Conservation (phyloP, 2,329 filamentous ascomycete genomes). For the Neoascochyta sp. region DNA sequence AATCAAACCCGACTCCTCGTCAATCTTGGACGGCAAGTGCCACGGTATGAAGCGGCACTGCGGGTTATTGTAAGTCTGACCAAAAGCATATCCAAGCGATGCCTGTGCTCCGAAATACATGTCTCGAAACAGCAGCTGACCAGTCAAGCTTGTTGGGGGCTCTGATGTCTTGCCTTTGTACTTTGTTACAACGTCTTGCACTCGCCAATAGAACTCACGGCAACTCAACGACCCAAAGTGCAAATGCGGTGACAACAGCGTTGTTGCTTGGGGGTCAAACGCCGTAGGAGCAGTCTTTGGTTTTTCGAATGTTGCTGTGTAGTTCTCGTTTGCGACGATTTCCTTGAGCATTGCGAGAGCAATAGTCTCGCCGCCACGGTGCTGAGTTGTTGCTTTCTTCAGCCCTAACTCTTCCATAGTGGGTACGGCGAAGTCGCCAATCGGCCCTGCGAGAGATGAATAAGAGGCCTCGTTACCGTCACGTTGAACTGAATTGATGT, state of each 20-base stretch:
- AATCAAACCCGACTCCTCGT: constrained; percentile 42
- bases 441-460: constrained; percentile 60
- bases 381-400: constrained; percentile 60
- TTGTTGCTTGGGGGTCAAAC: constrained; percentile 70
- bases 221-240: constrained; percentile 72
- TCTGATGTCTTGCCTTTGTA: constrained; percentile 54
- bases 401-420: constrained; percentile 66
- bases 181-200: constrained; percentile 58
- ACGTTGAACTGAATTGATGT: constrained; percentile 59
- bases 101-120: constrained; percentile 82
- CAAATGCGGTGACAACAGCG: constrained; percentile 67
- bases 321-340: constrained; percentile 60
- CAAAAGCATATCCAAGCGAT: constrained; percentile 60
- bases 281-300: constrained; percentile 71
- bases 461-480: constrained; percentile 57
- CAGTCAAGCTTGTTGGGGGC: constrained; percentile 66
- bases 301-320: constrained; percentile 71
- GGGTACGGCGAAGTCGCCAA: constrained; percentile 66
- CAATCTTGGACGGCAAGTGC: constrained; percentile 65
- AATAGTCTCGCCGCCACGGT: constrained; percentile 66
- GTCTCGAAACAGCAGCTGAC: constrained; percentile 72
- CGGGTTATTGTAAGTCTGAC: constrained; percentile 62
- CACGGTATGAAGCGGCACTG: constrained; percentile 73
- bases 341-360: constrained; percentile 58
- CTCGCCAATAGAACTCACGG: constrained; percentile 69